Percentiles rank a stretch among this genome's conserved stretches.
Conservation (phyloP, 768 basidiomycete genomes). For the Suillus fuscotomentosus region DNA sequence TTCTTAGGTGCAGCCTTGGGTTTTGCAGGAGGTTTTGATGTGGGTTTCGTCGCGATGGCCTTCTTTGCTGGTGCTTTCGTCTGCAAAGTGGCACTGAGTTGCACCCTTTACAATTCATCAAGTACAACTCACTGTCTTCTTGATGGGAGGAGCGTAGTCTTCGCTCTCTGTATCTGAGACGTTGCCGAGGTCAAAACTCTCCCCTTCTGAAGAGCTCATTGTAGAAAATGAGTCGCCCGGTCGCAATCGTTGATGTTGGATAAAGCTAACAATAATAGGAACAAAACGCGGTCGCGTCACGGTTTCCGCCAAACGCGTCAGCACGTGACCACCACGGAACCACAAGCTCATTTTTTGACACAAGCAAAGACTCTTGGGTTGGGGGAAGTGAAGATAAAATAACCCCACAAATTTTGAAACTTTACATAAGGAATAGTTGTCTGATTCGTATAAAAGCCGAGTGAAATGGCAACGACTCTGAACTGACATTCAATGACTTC, state of each 20-base stretch:
- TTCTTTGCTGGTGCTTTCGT: constrained; percentile 39
- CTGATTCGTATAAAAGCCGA: not conserved
- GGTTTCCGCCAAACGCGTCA: not conserved
- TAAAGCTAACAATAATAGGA: not conserved
- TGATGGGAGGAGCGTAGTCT: constrained; percentile 58
- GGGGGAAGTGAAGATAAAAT: not conserved
- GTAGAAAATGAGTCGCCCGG: constrained; percentile 7
- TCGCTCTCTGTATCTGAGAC: constrained; percentile 66
- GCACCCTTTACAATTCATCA: constrained; percentile 13
- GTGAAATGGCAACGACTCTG: not conserved
- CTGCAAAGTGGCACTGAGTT: constrained; percentile 18
- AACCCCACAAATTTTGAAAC: not conserved
- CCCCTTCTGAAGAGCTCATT: constrained; percentile 77
- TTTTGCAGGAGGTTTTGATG: constrained; percentile 41
- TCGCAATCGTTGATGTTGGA: constrained; percentile 7
- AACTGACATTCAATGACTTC: not conserved
- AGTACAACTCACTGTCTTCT: constrained; percentile 41
- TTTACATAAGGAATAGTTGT: not conserved
- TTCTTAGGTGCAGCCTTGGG: constrained; percentile 62
- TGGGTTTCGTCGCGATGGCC: constrained; percentile 38
- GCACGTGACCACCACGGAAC: not conserved
- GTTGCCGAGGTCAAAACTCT: constrained; percentile 62
- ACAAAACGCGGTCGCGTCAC: not conserved
- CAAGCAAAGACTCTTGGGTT: too few relatives aligned
- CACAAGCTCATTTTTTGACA: not conserved